Conservation (phyloP, 1,284 basidiomycete genomes). For the Leccinum colubrinum region DNA sequence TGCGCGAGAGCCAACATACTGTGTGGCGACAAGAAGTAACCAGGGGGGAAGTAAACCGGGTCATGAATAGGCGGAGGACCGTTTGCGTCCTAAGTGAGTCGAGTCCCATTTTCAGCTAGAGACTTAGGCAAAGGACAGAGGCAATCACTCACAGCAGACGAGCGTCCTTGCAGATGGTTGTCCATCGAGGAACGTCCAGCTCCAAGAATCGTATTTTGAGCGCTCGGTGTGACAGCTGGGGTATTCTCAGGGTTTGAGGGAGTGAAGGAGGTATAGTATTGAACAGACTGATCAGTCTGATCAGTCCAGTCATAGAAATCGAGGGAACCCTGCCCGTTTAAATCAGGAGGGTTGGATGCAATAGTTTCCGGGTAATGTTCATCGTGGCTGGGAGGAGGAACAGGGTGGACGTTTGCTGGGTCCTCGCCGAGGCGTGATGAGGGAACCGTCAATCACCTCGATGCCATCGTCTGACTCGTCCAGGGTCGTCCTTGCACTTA, state of each 20-base stretch:
- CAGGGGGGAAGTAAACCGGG: background rate
- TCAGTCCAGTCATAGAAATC: too few relatives aligned
- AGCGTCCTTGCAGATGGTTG: rapidly evolving
- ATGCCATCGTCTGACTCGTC: too few relatives aligned
- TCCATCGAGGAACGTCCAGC: too few relatives aligned
- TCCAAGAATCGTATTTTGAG: background rate
- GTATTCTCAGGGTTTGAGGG: background rate
- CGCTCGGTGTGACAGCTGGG: background rate
- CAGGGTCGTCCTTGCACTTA: too few relatives aligned
- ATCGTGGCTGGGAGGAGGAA: too few relatives aligned
- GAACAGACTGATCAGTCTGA: background rate
- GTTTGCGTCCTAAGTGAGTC: background rate
- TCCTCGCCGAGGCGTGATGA: too few relatives aligned
- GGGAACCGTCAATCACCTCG: too few relatives aligned
- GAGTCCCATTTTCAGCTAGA: constrained; percentile 2
- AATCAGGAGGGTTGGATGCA: background rate
- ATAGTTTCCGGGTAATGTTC: too few relatives aligned
- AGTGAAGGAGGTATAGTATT: background rate
- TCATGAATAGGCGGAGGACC: background rate
- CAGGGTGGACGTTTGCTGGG: too few relatives aligned
- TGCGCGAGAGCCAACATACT: background rate
- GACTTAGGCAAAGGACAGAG: background rate
- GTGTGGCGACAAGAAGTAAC: too few relatives aligned
- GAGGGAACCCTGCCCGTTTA: background rate
- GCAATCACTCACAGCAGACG: background rate